phyloP scores from a whole-genome alignment of 1,284 basidiomycete genomes.

The Microbotryum violaceum region DNA sequence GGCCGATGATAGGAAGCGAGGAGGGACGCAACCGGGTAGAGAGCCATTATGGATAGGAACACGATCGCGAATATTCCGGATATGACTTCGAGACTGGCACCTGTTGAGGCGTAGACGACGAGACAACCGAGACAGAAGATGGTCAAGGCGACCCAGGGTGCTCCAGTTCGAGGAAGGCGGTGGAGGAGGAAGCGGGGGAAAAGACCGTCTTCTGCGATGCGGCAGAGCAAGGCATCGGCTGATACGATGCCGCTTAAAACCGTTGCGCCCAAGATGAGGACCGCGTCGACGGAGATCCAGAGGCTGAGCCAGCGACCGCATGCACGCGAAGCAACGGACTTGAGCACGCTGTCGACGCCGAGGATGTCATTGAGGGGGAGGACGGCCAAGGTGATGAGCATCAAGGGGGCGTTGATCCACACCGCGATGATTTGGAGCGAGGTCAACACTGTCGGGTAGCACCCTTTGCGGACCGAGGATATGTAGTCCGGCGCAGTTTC shows the following conservation, averaged over 20 bases:
- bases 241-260: not conserved
- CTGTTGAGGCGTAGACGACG: conserved; percentile 54
- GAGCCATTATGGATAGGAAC: conserved; percentile 56
- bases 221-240: conserved; percentile 3
- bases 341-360: conserved; percentile 47
- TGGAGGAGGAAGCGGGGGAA: conserved; percentile 52
- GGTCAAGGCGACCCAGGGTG: conserved; percentile 52
- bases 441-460: conserved; percentile 54
- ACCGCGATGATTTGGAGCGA: conserved; percentile 58
- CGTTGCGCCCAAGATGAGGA: conserved; percentile 59
- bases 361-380: conserved; percentile 51
- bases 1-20: conserved; percentile 59
- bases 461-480: conserved; percentile 51
- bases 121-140: conserved; percentile 51
- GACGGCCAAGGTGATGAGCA: conserved; percentile 53
- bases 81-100: conserved; percentile 50
- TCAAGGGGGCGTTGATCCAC: conserved; percentile 50
- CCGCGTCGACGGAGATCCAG: conserved; percentile 56
- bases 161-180: conserved; percentile 49
- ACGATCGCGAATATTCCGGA: conserved; percentile 47
- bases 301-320: conserved; percentile 54
- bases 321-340: conserved; percentile 53
- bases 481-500: conserved; percentile 54
- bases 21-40: conserved; percentile 56
- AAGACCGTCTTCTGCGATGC: conserved; percentile 46